These are phyloP conservation scores for Porogramme epimiltina DNA, from an alignment of 1,284 basidiomycete species.

Conservation along the genomic window DNA sequence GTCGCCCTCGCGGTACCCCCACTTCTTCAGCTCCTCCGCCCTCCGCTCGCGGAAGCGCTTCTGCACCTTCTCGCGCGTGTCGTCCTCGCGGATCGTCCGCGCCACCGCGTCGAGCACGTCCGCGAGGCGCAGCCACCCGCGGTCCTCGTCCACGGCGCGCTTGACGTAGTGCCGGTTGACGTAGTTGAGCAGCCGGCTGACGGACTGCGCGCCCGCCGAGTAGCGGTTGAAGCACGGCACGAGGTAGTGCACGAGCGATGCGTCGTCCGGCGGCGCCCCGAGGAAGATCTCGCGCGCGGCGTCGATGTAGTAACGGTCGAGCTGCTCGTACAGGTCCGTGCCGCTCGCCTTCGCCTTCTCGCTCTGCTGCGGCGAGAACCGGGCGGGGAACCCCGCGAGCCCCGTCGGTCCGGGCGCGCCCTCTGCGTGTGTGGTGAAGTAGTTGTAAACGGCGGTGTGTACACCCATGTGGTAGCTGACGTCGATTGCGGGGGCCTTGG, in stretches of 20 bases:
- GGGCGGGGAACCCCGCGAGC: slow-evolving; percentile 24
- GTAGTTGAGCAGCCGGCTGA: slow-evolving; percentile 73
- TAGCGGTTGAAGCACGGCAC: slow-evolving; percentile 71
- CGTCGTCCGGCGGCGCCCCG: slow-evolving; percentile 63
- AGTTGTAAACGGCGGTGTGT: slow-evolving; percentile 78
- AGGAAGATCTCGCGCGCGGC: slow-evolving; percentile 61
- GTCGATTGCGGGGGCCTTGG: slow-evolving; percentile 69
- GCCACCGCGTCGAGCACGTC: slow-evolving; percentile 68
- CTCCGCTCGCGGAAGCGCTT: slow-evolving; percentile 58
- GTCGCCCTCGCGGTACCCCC: slow-evolving; percentile 63
- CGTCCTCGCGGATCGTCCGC: slow-evolving; percentile 50
- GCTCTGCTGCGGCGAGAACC: slow-evolving; percentile 10
- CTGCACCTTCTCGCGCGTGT: slow-evolving; percentile 59
- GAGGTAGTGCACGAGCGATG: slow-evolving; percentile 67
- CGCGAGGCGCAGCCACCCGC: slow-evolving; percentile 68
- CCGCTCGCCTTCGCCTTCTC: slow-evolving; percentile 44
- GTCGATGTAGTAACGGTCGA: slow-evolving; percentile 67
- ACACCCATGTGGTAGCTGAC: slow-evolving; percentile 73
- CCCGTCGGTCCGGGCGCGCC: slow-evolving; percentile 31
- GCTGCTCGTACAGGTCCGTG: slow-evolving; percentile 68
- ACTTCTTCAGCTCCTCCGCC: slow-evolving; percentile 63
- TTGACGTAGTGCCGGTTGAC: slow-evolving; percentile 80
- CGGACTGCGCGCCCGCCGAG: slow-evolving; percentile 61
- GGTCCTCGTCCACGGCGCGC: slow-evolving; percentile 74
- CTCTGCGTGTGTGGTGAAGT: slow-evolving; percentile 68